phyloP scores from a whole-genome alignment of 345 rosid genomes.

The Isatis tinctoria region DNA sequence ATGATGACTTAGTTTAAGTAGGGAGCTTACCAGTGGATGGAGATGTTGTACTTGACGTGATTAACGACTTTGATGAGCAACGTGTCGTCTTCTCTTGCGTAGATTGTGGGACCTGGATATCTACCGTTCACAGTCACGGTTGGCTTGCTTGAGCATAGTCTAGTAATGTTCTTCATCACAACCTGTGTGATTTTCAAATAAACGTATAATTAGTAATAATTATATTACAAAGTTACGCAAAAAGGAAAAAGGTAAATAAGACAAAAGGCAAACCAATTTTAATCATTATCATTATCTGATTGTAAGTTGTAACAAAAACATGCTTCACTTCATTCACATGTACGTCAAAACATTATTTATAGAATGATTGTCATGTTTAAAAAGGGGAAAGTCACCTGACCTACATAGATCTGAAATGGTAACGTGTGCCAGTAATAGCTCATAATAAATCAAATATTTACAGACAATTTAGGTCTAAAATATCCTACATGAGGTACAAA shows the following conservation, averaged over 20 bases:
- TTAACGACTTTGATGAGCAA: constrained; percentile 75
- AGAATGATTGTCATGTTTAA: neutral
- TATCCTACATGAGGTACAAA: neutral
- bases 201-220: neutral
- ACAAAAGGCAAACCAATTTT: neutral
- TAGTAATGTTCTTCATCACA: constrained; percentile 59
- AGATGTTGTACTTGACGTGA: constrained; percentile 76
- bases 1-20: neutral
- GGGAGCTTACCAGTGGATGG: constrained; percentile 74
- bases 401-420: neutral
- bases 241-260: neutral
- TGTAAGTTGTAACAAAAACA: constrained; percentile 6
- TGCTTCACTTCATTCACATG: neutral
- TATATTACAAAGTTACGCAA: neutral
- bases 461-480: neutral
- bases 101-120: constrained; percentile 85
- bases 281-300: constrained; percentile 6
- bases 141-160: constrained; percentile 72
- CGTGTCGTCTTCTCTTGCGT: constrained; percentile 83
- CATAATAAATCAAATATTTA: neutral
- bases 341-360: neutral
- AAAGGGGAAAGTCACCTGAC: neutral
- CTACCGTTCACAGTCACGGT: constrained; percentile 78
- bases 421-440: neutral
- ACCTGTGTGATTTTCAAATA: constrained; percentile 41